Evolutionary conservation across 495 filamentous ascomycete species (phyloP).

Genomic region (Pseudotulostoma volvatum): DNA sequence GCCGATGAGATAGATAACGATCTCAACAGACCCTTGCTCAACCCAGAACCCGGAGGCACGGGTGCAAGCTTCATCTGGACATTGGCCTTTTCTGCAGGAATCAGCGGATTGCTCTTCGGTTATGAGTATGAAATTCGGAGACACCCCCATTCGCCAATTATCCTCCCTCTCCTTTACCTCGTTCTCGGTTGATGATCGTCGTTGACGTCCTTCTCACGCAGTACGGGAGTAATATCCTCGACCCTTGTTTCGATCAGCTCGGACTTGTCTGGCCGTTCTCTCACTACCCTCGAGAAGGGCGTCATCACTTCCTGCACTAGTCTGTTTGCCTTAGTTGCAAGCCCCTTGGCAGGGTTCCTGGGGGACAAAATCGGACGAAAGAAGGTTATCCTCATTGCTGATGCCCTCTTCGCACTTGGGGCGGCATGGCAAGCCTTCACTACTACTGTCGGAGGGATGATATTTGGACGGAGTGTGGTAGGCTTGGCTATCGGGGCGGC

Average conservation of each 20-base stretch:
- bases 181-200: slow-evolving; percentile 2
- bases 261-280: slow-evolving; percentile 48
- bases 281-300: slow-evolving; percentile 66
- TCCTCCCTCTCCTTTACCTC: background rate
- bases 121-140: slow-evolving; percentile 39
- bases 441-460: slow-evolving; percentile 50
- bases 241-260: slow-evolving; percentile 65
- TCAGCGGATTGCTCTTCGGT: slow-evolving; percentile 77
- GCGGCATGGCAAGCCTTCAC: slow-evolving; percentile 54
- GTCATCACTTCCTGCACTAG: slow-evolving; percentile 72
- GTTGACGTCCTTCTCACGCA: slow-evolving; percentile 19
- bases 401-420: slow-evolving; percentile 59
- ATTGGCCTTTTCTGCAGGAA: slow-evolving; percentile 63
- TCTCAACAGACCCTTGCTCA: slow-evolving; percentile 3
- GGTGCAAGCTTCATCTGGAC: slow-evolving; percentile 46
- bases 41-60: slow-evolving; percentile 7
- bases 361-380: slow-evolving; percentile 64
- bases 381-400: slow-evolving; percentile 61
- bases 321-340: slow-evolving; percentile 59
- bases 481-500: slow-evolving; percentile 71
- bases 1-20: slow-evolving; percentile 5
- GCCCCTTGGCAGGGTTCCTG: slow-evolving; percentile 57
- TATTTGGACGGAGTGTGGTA: slow-evolving; percentile 62
- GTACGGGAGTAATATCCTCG: slow-evolving; percentile 82
- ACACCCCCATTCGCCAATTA: slow-evolving; percentile 3